Evolutionary conservation across 768 basidiomycete genomes (phyloP).

Genomic region (Boletus insuetus): DNA sequence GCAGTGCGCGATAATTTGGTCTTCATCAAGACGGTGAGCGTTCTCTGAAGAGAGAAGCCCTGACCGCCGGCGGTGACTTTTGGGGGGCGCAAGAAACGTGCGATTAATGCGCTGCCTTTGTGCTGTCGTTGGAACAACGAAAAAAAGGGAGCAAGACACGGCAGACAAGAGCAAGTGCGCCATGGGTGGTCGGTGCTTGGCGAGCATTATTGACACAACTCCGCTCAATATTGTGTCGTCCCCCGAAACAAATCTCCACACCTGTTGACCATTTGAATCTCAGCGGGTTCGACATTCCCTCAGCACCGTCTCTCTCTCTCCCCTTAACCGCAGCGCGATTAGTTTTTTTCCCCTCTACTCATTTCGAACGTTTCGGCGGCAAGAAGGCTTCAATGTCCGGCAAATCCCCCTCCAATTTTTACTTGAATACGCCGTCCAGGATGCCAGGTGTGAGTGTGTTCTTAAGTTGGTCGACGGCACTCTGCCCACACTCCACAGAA

Average conservation of each 20-base stretch:
- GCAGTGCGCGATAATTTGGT: background rate
- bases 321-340: too few relatives aligned
- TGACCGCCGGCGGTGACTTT: background rate
- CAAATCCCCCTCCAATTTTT: too few relatives aligned
- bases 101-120: background rate
- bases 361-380: background rate
- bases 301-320: too few relatives aligned
- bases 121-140: background rate
- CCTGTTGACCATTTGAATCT: background rate
- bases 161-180: background rate
- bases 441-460: background rate
- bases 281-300: background rate
- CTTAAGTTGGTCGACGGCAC: background rate
- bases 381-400: background rate
- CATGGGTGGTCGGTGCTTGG: background rate
- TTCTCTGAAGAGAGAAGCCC: background rate
- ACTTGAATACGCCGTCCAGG: background rate
- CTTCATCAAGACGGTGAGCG: constrained; percentile 13
- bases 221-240: constrained; percentile 12
- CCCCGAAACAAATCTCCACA: constrained; percentile 9
- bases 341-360: too few relatives aligned
- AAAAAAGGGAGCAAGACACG: background rate
- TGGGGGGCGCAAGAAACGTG: constrained; percentile 7
- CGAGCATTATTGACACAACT: constrained; percentile 10
- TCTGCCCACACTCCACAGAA: background rate